Evolutionary conservation across 371 early-diverging fungal species (phyloP).

Genomic region (Nematocida major): DNA sequence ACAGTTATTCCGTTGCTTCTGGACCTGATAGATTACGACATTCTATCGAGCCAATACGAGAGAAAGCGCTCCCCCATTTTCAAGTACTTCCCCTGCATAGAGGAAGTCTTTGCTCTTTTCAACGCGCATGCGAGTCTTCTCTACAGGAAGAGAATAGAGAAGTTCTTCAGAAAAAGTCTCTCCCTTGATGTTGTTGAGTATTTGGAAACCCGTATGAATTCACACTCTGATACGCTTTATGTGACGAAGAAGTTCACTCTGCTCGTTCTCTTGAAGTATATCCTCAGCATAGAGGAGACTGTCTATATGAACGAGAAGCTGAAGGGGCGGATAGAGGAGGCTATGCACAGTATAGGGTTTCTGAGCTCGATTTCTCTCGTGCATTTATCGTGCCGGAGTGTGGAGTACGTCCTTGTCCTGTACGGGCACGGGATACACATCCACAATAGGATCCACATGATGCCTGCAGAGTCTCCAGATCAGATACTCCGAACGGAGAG

Average conservation of each 20-base stretch:
- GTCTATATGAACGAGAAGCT: conserved; percentile 1
- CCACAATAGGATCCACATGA: not conserved
- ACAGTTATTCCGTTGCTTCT: conserved; percentile 22
- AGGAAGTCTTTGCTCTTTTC: not conserved
- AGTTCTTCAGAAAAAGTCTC: not conserved
- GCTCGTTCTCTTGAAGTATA: conserved; percentile 20
- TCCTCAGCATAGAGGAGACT: conserved; percentile 12
- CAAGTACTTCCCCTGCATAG: not conserved
- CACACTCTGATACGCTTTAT: conserved; percentile 2
- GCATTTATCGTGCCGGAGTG: not conserved
- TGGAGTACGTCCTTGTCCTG: conserved; percentile 9
- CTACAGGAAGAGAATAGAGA: not conserved
- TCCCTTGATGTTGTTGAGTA: not conserved
- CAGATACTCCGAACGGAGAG: conserved; percentile 1
- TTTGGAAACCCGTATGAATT: not conserved
- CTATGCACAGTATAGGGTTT: conserved; percentile 33
- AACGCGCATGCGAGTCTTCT: conserved; percentile 2
- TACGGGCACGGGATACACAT: conserved; percentile 26
- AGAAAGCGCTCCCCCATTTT: not conserved
- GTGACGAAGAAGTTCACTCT: conserved; percentile 35
- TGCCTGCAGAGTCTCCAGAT: not conserved
- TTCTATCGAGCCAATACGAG: not conserved
- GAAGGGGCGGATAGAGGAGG: not conserved
- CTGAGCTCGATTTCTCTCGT: conserved; percentile 14
- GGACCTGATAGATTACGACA: conserved; percentile 25